Conservation (phyloP, 306 rosid genomes). For the Dryas octopetala region DNA sequence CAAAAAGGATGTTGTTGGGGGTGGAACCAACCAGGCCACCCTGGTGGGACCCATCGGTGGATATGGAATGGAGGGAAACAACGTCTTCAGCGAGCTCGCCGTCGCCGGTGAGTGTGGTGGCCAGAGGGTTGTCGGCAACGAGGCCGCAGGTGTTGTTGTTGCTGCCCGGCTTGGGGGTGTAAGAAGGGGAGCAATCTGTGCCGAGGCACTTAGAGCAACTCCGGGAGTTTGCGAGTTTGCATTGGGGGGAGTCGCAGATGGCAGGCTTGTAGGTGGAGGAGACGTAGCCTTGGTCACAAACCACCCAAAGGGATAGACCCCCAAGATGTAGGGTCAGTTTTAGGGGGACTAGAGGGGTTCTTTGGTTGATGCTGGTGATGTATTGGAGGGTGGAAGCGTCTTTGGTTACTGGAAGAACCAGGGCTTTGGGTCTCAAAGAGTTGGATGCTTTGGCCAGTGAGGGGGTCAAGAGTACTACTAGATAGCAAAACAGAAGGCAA, state of each 20-base stretch:
- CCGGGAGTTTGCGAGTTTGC: slow-evolving; percentile 5
- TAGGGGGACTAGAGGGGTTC: slow-evolving; percentile 51
- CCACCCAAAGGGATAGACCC: slow-evolving; percentile 56
- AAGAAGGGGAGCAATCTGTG: too few species aligned
- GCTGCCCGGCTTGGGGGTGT: slow-evolving; percentile 36
- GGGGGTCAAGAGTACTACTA: slow-evolving; percentile 20
- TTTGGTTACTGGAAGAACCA: slow-evolving; percentile 49
- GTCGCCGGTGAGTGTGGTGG: neutral
- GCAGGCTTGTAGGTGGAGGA: slow-evolving; percentile 46
- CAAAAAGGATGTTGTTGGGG: slow-evolving; percentile 13
- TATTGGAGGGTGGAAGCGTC: slow-evolving; percentile 53
- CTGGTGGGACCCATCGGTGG: slow-evolving; percentile 38
- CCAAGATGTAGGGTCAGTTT: slow-evolving; percentile 56
- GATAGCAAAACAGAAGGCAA: slow-evolving; percentile 17
- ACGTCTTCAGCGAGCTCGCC: slow-evolving; percentile 40
- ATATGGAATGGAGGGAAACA: slow-evolving; percentile 22
- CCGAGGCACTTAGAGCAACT: too few species aligned
- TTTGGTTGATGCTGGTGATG: slow-evolving; percentile 38
- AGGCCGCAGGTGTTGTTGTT: slow-evolving; percentile 32
- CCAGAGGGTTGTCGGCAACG: slow-evolving; percentile 37
- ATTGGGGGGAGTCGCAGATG: slow-evolving; percentile 45
- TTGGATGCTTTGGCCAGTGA: slow-evolving; percentile 26
- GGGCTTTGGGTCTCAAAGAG: slow-evolving; percentile 58
- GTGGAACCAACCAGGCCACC: slow-evolving; percentile 17
- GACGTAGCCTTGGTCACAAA: slow-evolving; percentile 38